Evolutionary conservation across 2,329 filamentous ascomycete genomes (phyloP).

Genomic region (Chaetothyriales sp.): DNA sequence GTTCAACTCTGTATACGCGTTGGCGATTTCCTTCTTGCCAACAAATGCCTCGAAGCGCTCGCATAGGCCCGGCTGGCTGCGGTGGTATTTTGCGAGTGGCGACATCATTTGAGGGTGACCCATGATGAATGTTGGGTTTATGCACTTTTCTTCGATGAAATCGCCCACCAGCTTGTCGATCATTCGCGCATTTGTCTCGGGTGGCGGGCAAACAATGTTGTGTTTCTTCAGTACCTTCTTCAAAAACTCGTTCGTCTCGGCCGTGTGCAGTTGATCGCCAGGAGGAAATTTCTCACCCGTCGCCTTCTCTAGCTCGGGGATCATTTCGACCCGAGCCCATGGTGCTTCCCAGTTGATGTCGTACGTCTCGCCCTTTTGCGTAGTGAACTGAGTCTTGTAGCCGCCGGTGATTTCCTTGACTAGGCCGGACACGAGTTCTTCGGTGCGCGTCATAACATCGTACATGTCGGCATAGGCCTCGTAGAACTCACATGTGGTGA

Average conservation of each 20-base stretch:
- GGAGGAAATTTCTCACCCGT: constrained; percentile 89
- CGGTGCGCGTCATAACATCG: constrained; percentile 80
- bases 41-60: constrained; percentile 98
- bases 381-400: constrained; percentile 75
- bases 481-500: constrained; percentile 97
- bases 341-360: constrained; percentile 93
- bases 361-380: constrained; percentile 71
- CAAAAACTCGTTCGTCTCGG: constrained; percentile 80
- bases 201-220: constrained; percentile 77
- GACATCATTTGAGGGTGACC: constrained; percentile 85
- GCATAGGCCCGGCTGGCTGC: constrained; percentile 66
- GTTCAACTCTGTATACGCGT: constrained; percentile 96
- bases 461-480: constrained; percentile 85
- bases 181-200: constrained; percentile 88
- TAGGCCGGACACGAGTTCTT: constrained; percentile 78
- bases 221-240: constrained; percentile 73
- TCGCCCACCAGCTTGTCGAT: constrained; percentile 89
- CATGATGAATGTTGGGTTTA: constrained; percentile 85
- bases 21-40: constrained; percentile 91
- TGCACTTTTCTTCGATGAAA: constrained; percentile 84
- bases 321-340: constrained; percentile 93
- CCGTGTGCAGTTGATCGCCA: constrained; percentile 75
- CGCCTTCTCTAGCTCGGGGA: constrained; percentile 76
- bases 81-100: constrained; percentile 90
- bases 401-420: constrained; percentile 79